Evolutionary conservation across 2,329 filamentous ascomycete genomes (phyloP), one percentile per base, ranked within the genome.

Genomic region (Pseudogymnoascus sp.): DNA sequence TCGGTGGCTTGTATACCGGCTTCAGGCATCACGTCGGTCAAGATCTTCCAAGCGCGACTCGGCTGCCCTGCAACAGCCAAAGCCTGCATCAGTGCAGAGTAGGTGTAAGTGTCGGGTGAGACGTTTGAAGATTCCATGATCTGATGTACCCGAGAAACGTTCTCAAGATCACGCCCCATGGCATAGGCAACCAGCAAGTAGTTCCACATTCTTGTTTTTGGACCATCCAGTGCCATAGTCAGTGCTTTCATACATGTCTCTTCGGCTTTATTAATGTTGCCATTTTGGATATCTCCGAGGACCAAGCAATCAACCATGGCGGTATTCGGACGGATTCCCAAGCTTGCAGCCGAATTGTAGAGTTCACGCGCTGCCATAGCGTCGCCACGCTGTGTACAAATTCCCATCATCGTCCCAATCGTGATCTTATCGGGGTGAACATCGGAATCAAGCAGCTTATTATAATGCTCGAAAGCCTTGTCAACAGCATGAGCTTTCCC

Each of bases 121-220:
- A 89, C 75, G 0, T 78, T 74, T 42, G 77, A 73, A 4, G 77
- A 70, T 56, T 79, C 74, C 84, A 89, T 89, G 62, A 78, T 77
- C 31, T 76, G 74, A 67, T 86, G 83, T 2, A 84, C 73, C 62
- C 79, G 77, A 66, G 82, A 79, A 14, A 82, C 78, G n/a, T 78
- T 78, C 21, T 78, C 72, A 28, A 86, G 69, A 65, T 89, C 81
- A 63, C 88, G 83, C 5, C 83, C 81, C 63, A 84, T 77, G 5
- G 89, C 90, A 72, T 91, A 82, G 65, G 88, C 84, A 63, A 82
- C 80, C 4, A 97, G 78, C 34, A 97, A 76, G 62, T 85, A 81
- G 71, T 97, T 96, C 90, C 90, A 97, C 71, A 91, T 84, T 34
- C 81, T 78, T 1, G 86, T 86, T 21, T 82, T 77, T 1, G 81